Conservation (phyloP, 768 basidiomycete genomes). For the Suillus hirtellus region DNA sequence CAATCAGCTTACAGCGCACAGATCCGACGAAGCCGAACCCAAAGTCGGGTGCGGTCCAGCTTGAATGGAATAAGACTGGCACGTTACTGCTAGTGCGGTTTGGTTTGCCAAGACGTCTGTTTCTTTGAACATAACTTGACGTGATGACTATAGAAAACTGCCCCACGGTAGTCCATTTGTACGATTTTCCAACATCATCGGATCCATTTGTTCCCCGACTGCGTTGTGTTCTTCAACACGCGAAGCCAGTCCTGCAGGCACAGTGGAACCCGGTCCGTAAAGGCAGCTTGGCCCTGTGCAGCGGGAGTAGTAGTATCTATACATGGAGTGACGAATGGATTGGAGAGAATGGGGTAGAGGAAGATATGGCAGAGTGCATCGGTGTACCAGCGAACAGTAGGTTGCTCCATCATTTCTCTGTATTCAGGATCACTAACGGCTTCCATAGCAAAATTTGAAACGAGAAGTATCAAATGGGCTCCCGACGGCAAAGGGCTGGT, state of each 20-base stretch:
- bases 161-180: slow-evolving; percentile 67
- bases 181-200: slow-evolving; percentile 64
- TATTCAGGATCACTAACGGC: slow-evolving; percentile 4
- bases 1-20: slow-evolving; percentile 47
- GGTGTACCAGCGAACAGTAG: slow-evolving; percentile 83
- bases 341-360: slow-evolving; percentile 54
- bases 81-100: slow-evolving; percentile 72
- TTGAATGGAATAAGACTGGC: slow-evolving; percentile 83
- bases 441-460: slow-evolving; percentile 64
- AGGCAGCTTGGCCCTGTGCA: slow-evolving; percentile 67
- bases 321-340: slow-evolving; percentile 86
- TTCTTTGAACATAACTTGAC: slow-evolving; percentile 10
- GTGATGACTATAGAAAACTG: slow-evolving; percentile 49
- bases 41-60: slow-evolving; percentile 66
- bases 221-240: slow-evolving; percentile 67
- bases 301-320: slow-evolving; percentile 66
- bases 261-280: slow-evolving; percentile 86
- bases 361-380: slow-evolving; percentile 87
- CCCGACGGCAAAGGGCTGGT: slow-evolving; percentile 84
- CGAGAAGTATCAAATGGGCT: slow-evolving; percentile 72
- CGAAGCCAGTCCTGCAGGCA: slow-evolving; percentile 60
- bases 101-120: slow-evolving; percentile 40
- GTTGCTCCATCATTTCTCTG: slow-evolving; percentile 14
- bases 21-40: slow-evolving; percentile 66
- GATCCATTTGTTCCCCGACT: slow-evolving; percentile 61